Evolutionary conservation across 108 stramenopile species (phyloP).

Genomic region (Cyclotella cryptica): DNA sequence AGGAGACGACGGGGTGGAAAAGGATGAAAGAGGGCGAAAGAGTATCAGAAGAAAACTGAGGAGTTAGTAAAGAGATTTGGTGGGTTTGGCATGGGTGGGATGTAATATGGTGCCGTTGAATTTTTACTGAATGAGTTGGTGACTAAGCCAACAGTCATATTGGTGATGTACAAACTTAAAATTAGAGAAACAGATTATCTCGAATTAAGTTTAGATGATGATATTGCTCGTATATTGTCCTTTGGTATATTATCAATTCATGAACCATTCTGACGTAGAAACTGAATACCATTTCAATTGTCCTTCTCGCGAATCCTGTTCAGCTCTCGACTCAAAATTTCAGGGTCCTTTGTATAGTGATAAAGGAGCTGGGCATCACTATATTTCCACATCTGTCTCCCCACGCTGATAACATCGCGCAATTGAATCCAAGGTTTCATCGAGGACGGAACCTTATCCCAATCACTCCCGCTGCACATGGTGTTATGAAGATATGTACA

Average conservation of each 20-base stretch:
- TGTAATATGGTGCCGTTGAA: not conserved
- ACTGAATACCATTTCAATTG: not conserved
- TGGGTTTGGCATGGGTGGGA: slow-evolving; percentile 72
- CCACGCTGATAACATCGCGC: slow-evolving; percentile 49
- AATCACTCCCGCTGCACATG: slow-evolving; percentile 36
- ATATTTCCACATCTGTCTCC: slow-evolving; percentile 53
- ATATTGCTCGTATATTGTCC: too few species aligned
- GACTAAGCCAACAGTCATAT: too few species aligned
- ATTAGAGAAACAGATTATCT: too few species aligned
- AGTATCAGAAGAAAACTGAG: slow-evolving; percentile 79
- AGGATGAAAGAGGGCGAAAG: slow-evolving; percentile 71
- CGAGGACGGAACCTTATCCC: slow-evolving; percentile 40
- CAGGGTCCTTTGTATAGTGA: slow-evolving; percentile 61
- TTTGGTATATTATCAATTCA: too few species aligned
- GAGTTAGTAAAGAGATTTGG: slow-evolving; percentile 73
- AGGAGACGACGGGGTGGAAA: slow-evolving; percentile 88
- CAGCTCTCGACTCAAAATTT: slow-evolving; percentile 39
- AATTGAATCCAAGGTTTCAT: slow-evolving; percentile 60
- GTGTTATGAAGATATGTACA: slow-evolving; percentile 38
- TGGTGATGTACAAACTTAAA: too few species aligned
- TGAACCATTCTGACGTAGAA: too few species aligned
- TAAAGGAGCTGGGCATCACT: slow-evolving; percentile 55
- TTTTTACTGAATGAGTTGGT: too few species aligned
- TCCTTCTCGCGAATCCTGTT: not conserved
- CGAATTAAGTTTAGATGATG: too few species aligned